Evolutionary conservation across 176 grass and related monocot species (phyloP).

Genomic region (Aegilops longissima): DNA sequence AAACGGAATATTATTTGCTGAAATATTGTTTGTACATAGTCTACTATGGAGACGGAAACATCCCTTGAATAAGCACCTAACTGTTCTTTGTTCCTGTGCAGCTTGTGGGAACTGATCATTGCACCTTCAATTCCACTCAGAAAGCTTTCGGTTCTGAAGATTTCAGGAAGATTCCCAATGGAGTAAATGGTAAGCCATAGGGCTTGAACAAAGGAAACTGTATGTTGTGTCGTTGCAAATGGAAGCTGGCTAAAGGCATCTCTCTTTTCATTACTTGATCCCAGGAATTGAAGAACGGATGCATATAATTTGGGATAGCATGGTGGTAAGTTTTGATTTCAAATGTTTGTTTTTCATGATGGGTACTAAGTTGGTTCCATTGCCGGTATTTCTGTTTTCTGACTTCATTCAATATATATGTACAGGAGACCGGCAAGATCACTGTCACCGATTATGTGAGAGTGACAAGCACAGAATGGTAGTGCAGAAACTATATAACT

Average conservation of each 20-base stretch:
- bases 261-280: slow-evolving; percentile 29
- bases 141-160: slow-evolving; percentile 91
- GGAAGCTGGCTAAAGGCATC: slow-evolving; percentile 13
- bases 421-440: slow-evolving; percentile 77
- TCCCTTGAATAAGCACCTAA: slow-evolving; percentile 12
- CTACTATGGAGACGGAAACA: background rate
- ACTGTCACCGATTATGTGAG: slow-evolving; percentile 82
- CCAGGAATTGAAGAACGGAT: slow-evolving; percentile 91
- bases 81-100: slow-evolving; percentile 35
- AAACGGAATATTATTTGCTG: background rate
- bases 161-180: slow-evolving; percentile 94
- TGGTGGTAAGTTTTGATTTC: slow-evolving; percentile 82
- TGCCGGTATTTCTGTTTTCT: slow-evolving; percentile 16
- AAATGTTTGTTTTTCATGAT: background rate
- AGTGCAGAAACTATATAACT: slow-evolving; percentile 10
- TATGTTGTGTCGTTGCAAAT: background rate
- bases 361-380: slow-evolving; percentile 10
- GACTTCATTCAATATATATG: slow-evolving; percentile 22
- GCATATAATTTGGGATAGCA: slow-evolving; percentile 90
- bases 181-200: slow-evolving; percentile 75
- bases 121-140: slow-evolving; percentile 90
- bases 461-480: slow-evolving; percentile 94
- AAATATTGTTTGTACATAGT: background rate
- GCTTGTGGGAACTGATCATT: slow-evolving; percentile 99
- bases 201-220: background rate